These are phyloP conservation scores for Colletotrichum graminicola DNA, from an alignment of 2,329 filamentous ascomycete species.

Conservation along the genomic window DNA sequence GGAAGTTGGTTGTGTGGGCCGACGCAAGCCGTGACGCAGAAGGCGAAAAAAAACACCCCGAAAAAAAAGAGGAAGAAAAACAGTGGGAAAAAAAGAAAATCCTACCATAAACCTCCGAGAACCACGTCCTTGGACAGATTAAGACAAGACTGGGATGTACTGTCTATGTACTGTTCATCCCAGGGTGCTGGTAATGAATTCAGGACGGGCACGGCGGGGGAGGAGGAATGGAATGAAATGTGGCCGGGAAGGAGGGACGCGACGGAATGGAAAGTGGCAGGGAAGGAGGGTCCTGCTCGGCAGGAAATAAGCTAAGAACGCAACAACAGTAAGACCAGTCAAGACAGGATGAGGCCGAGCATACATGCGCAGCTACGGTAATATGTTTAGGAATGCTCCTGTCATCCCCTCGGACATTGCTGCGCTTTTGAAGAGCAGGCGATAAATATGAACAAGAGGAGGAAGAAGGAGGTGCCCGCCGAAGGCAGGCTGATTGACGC, in stretches of 20 bases:
- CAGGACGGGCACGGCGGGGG: neutral
- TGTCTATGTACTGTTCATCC: neutral
- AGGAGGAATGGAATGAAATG: neutral
- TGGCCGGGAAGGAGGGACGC: neutral
- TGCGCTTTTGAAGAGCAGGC: neutral
- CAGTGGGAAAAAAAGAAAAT: neutral
- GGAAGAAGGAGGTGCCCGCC: neutral
- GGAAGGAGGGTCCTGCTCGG: neutral
- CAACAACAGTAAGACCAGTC: neutral
- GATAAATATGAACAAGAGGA: neutral
- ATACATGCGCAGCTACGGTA: neutral
- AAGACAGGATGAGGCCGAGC: neutral
- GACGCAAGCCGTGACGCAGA: slow-evolving; percentile 24
- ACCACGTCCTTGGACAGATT: neutral
- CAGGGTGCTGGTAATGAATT: slow-evolving; percentile 10
- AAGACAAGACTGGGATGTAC: neutral
- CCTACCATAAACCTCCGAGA: neutral
- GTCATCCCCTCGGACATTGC: neutral
- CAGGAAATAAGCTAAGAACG: neutral
- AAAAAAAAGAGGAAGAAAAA: no score
- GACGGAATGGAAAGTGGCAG: neutral
- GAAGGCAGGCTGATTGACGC: slow-evolving; percentile 9
- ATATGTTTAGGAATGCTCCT: neutral
- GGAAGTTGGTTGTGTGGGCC: slow-evolving; percentile 18
- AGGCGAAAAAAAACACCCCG: neutral